Evolutionary conservation across 257 asterid genomes (phyloP).

Genomic region (Euphrasia confusa): DNA sequence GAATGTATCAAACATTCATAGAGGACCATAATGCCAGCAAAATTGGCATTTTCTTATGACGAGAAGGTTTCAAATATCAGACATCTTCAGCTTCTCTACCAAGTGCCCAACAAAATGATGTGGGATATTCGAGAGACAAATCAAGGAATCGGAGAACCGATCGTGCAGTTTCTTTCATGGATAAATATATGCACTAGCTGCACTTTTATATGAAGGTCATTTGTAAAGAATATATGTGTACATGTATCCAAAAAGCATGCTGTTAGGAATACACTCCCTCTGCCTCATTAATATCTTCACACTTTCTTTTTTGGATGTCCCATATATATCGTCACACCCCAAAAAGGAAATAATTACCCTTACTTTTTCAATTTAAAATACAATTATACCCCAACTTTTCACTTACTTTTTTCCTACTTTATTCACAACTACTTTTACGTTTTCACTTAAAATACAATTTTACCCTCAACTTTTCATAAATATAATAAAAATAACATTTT

Average conservation of each 20-base stretch:
- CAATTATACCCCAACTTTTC: too few relatives aligned
- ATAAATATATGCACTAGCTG: background rate
- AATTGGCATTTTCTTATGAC: background rate
- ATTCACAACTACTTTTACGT: too few relatives aligned
- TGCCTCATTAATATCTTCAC: too few relatives aligned
- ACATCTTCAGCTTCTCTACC: background rate
- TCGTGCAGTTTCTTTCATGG: background rate
- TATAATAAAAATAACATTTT: too few relatives aligned
- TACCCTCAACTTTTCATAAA: too few relatives aligned
- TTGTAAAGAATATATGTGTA: background rate
- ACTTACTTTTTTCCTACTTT: too few relatives aligned
- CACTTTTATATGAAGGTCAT: background rate
- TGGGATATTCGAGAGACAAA: background rate
- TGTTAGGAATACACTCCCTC: background rate
- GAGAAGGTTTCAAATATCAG: background rate
- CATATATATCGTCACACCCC: too few relatives aligned
- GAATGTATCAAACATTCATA: background rate
- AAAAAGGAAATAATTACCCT: too few relatives aligned
- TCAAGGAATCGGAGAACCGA: background rate
- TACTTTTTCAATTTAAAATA: too few relatives aligned
- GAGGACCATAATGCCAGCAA: background rate
- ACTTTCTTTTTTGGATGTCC: too few relatives aligned
- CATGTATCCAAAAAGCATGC: background rate
- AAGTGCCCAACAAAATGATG: background rate
- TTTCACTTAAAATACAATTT: too few relatives aligned